Percentiles rank a stretch among this genome's conserved stretches.
Conservation (phyloP, 1,284 basidiomycete species). For the Phylloboletellus chloephorus region DNA sequence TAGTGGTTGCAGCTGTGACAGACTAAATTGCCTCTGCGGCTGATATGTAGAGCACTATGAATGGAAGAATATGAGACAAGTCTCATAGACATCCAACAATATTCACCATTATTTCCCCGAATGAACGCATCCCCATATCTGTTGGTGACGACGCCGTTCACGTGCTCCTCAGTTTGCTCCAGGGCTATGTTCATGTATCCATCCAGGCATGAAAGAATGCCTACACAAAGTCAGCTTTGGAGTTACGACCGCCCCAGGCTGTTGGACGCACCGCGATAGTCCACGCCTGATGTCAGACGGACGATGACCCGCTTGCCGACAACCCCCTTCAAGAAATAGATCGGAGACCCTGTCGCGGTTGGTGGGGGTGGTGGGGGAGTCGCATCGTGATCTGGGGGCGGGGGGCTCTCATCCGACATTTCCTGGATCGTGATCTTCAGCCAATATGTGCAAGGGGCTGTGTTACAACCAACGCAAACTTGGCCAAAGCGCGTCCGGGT, state of each 20-base stretch:
- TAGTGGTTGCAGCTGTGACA: constrained; percentile 1
- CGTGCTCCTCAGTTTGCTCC: constrained; percentile 94
- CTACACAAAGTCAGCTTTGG: constrained; percentile 39
- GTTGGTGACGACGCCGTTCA: constrained; percentile 82
- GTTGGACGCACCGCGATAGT: constrained; percentile 77
- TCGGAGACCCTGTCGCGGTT: constrained; percentile 66
- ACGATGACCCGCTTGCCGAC: constrained; percentile 96
- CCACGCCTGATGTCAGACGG: constrained; percentile 90
- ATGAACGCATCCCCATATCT: constrained; percentile 94
- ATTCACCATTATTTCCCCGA: constrained; percentile 92
- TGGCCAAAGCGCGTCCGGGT: too few relatives aligned
- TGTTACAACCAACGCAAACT: too few relatives aligned
- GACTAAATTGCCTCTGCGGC: constrained; percentile 37
- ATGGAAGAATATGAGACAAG: constrained; percentile 1
- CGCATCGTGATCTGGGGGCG: constrained; percentile 29
- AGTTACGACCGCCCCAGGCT: background rate
- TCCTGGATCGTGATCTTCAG: too few relatives aligned
- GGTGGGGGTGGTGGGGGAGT: constrained; percentile 46
- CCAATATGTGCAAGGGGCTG: too few relatives aligned
- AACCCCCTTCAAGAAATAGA: constrained; percentile 88
- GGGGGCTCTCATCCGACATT: constrained; percentile 30
- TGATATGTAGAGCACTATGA: constrained; percentile 42
- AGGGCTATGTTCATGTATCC: constrained; percentile 99
- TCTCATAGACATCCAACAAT: background rate
- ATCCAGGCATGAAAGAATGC: constrained; percentile 92